A percentile compares a stretch with the other conserved stretches of the same genome.
These are phyloP conservation scores for Linum trigynum DNA, from an alignment of 345 rosid species.

Conservation along the genomic window DNA sequence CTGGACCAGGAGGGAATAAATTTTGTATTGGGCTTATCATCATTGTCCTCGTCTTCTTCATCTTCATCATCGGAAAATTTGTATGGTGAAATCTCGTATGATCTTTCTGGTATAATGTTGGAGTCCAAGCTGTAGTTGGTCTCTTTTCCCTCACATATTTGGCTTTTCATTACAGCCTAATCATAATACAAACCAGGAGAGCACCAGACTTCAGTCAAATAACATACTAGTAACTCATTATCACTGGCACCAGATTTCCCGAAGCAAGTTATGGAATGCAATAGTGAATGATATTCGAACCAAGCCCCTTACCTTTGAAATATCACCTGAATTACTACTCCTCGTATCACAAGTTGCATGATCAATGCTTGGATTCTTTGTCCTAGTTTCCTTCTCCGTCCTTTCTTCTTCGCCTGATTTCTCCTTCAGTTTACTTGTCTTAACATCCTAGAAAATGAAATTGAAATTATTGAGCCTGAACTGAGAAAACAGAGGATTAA, in stretches of 20 bases:
- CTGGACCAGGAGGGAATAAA: slow-evolving; percentile 86
- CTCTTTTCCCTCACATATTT: slow-evolving; percentile 15
- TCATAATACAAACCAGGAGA: background rate
- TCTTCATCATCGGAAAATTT: slow-evolving; percentile 83
- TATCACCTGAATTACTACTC: slow-evolving; percentile 21
- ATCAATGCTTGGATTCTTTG: slow-evolving; percentile 20
- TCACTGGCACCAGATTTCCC: no score
- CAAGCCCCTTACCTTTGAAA: slow-evolving; percentile 40
- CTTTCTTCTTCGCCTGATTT: slow-evolving; percentile 22
- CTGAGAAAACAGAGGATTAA: background rate
- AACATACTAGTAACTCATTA: background rate
- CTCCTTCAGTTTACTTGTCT: slow-evolving; percentile 12
- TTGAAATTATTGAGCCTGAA: background rate
- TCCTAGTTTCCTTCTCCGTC: slow-evolving; percentile 22
- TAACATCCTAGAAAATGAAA: slow-evolving; percentile 31
- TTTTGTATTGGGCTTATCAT: slow-evolving; percentile 37
- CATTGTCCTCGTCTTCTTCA: slow-evolving; percentile 42
- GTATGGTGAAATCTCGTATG: slow-evolving; percentile 88
- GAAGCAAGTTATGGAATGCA: no score
- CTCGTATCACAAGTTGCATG: slow-evolving; percentile 19
- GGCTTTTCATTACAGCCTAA: slow-evolving; percentile 10
- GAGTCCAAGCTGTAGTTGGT: slow-evolving; percentile 3
- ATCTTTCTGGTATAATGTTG: slow-evolving; percentile 32
- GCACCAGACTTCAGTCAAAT: slow-evolving; percentile 9
- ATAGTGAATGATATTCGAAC: background rate